Conservation (phyloP, 176 grass and related monocot genomes). For the Luzula sylvatica region DNA sequence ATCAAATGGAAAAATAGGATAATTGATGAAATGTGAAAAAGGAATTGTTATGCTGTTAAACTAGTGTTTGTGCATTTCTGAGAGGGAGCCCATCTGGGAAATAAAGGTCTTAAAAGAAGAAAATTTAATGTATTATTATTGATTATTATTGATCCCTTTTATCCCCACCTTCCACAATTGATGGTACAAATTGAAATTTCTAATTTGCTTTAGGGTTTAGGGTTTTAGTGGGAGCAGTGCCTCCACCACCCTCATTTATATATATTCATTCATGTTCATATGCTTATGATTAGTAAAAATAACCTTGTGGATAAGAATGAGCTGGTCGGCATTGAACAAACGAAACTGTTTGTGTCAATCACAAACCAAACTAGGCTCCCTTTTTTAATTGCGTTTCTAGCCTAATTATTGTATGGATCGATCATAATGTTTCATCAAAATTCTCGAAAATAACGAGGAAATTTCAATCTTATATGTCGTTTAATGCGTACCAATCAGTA, state of each 20-base stretch:
- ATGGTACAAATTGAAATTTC: too few relatives aligned
- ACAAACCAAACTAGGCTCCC: neutral
- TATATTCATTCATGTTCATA: neutral
- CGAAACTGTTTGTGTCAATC: neutral
- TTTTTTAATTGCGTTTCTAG: neutral
- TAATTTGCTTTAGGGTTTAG: too few relatives aligned
- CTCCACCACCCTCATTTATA: slow-evolving; percentile 1
- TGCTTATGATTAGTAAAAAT: slow-evolving; percentile 23
- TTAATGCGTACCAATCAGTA: too few relatives aligned
- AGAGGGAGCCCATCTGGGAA: slow-evolving; percentile 23
- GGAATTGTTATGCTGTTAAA: neutral
- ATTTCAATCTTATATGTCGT: too few relatives aligned
- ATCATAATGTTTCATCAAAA: too few relatives aligned
- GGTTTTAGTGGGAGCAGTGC: slow-evolving; percentile 33
- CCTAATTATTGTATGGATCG: too few relatives aligned
- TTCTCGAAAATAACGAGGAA: too few relatives aligned
- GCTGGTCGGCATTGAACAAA: slow-evolving; percentile 22
- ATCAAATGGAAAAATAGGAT: too few relatives aligned
- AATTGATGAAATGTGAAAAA: too few relatives aligned
- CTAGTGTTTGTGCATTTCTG: slow-evolving; percentile 39
- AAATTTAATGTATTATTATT: neutral
- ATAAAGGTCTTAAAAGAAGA: slow-evolving; percentile 6
- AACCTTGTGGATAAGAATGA: slow-evolving; percentile 40
- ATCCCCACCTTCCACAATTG: neutral
- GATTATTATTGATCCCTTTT: neutral